Base-by-base conservation (phyloP, 225 moss, liverwort and hornwort species). In the Marchantia polymorpha region DNA sequence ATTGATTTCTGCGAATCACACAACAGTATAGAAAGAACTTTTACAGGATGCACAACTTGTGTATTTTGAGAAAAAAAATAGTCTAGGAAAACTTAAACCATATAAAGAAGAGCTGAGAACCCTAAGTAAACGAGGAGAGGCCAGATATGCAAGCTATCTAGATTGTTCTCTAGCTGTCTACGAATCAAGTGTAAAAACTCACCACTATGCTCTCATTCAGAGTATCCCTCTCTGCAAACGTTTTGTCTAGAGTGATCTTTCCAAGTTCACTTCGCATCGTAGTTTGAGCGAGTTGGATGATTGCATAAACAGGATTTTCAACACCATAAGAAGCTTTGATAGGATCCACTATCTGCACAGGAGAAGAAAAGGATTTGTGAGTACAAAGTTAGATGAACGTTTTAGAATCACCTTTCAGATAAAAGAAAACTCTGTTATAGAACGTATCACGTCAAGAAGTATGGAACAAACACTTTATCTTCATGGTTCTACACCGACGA, bases 251-350 rank as follows among this genome's bases (percentile, higher is more conserved):
- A 9, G 97, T 94, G 12, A 99, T 99, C 82, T 99, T 99, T 5
- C 97, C 97, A 71, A 99, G 97, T 78, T 99, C 97, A 67, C 95
- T 95, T 65, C 97, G 88, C 97, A 99, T 99, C 2, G 95, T 95
- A 17, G 97, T 95, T 86, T 99, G 97, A 12, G 94, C 97, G 74
- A 99, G 93, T 86, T 99, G 97, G 79, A 99, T 99, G 49, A 99
- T 99, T 61, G 97, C 97, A 83, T 93, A 99, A 16, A 99, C 89
- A 23, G 97, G 97, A 80, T 92, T 99, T 76, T 99, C 97, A 84
- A 99, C 97, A 73, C 97, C 97, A 85, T 99, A 99, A 0, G 97
- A 99, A 70, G 97, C 97, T 83, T 94, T 91, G 29, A 99, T 88
- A 73, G 97, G 97, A 58, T 99, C 97, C 69, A 99, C 92, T 77